These are phyloP conservation scores for Eimeria acervulina DNA, from an alignment of 169 alveolate genomes.

Conservation along the genomic window DNA sequence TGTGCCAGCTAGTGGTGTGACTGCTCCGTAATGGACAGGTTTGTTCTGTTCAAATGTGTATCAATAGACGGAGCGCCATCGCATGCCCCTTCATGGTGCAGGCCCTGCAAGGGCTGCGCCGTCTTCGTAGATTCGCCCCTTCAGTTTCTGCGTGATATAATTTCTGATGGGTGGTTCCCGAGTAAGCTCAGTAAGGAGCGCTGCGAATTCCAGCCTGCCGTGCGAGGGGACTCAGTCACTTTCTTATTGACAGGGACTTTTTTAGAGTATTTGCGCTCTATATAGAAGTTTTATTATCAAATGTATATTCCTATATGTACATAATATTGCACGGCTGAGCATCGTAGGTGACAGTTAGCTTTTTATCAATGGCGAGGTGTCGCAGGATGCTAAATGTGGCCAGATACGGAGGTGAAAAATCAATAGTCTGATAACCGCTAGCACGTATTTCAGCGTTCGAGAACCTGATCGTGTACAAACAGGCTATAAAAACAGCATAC, in stretches of 20 bases:
- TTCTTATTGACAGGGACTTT: constrained; percentile 52
- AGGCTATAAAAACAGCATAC: background rate
- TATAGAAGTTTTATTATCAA: background rate
- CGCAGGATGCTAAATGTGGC: background rate
- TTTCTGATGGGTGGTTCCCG: constrained; percentile 14
- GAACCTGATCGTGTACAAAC: background rate
- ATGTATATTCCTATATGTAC: background rate
- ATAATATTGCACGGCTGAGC: background rate
- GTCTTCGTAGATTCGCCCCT: background rate
- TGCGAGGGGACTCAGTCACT: constrained; percentile 26
- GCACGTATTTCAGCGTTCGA: background rate
- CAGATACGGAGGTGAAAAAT: background rate
- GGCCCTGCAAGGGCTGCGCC: constrained; percentile 38
- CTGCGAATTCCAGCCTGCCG: constrained; percentile 8
- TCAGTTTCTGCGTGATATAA: constrained; percentile 11
- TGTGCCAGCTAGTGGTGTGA: constrained; percentile 31
- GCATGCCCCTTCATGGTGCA: constrained; percentile 28
- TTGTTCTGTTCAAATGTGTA: constrained; percentile 5
- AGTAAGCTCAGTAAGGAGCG: constrained; percentile 29
- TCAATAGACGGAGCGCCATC: constrained; percentile 45
- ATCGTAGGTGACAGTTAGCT: background rate
- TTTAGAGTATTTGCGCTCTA: constrained; percentile 46
- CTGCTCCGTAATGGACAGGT: background rate
- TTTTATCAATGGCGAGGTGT: background rate
- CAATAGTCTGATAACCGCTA: background rate